Conservation (phyloP, 176 grass and related monocot genomes). For the Pontederia crassipes region DNA sequence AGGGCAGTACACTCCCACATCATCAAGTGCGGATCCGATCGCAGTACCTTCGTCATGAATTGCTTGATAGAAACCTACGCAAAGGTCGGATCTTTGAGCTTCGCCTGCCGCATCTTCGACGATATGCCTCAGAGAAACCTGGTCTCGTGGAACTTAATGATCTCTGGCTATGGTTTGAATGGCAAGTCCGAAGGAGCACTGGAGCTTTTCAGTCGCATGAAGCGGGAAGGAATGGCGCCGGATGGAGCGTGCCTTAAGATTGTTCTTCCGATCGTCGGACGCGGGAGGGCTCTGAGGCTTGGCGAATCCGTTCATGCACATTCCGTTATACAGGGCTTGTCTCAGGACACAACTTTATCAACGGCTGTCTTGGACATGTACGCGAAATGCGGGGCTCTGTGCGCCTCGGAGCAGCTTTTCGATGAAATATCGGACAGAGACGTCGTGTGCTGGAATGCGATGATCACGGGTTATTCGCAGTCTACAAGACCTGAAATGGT, state of each 20-base stretch:
- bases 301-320: constrained; percentile 12
- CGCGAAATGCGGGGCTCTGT: not conserved
- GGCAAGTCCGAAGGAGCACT: not conserved
- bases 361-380: constrained; percentile 5
- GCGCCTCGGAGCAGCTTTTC: not conserved
- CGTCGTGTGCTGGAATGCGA: constrained; percentile 5
- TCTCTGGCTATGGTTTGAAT: constrained; percentile 3
- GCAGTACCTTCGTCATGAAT: not conserved
- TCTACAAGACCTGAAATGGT: not conserved
- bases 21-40: not conserved
- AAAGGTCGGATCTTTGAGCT: not conserved
- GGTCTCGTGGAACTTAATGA: constrained; percentile 12
- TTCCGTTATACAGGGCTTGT: not conserved
- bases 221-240: constrained; percentile 1
- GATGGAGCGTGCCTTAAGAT: constrained; percentile 1
- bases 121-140: constrained; percentile 8
- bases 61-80: not conserved
- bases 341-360: not conserved
- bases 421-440: constrained; percentile 3
- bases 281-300: not conserved
- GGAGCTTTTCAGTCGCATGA: not conserved
- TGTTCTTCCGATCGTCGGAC: constrained; percentile 2
- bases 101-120: not conserved
- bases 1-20: constrained; percentile 1
- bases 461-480: constrained; percentile 6